Evolutionary conservation across 1,284 basidiomycete genomes (phyloP), one percentile per base, ranked within the genome.

Genomic region (Cystobasidium pallidum): DNA sequence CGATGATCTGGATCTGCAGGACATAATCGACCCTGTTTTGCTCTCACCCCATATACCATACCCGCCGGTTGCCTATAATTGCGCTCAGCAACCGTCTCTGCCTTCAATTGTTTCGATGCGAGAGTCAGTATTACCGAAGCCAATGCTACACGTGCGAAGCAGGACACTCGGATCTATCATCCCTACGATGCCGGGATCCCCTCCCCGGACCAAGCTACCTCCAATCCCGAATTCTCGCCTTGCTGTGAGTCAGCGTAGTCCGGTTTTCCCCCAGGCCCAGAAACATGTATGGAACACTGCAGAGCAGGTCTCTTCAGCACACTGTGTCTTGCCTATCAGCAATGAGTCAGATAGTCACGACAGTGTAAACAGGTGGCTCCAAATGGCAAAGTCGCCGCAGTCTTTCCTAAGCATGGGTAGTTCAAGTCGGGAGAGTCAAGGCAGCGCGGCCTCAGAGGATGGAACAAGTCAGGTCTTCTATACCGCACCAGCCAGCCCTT

Each of bases 1-100:
- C 32, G 62, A 64, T 19, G 62, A 64, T 21, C 28, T 64, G 32
- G 43, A 64, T 19, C 15, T 64, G 21, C 26, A 51, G 28, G 62
- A 64, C n/a, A 64, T 64, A 21, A 47, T 64, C 17, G 62, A 64
- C 24, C 62, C 62, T 17, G 45, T 17, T 24, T 19, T 64, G 45
- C 32, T 64, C 8, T 64, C 62, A 2, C 62, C 43, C 32, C 62
- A n/a, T 10, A 6, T 57, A n/a, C 54, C 54, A 2, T 57, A 57
- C 26, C 54, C 30, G 10, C 1, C 54, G 15, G 28, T 19, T 34
- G 17, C 30, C 15, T 11, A 36, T 1, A 15, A 34, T 19, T 36
- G 10, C 36, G 11, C 32, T n/a, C n/a, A n/a, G n/a, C 19, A 24
- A 28, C 21, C 24, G 3, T n/a, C 17, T 24, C 24, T 6, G 3